Evolutionary conservation across 169 alveolate species (phyloP), one percentile per base, ranked within the genome.

Genomic region (Plasmodium yoelii): DNA sequence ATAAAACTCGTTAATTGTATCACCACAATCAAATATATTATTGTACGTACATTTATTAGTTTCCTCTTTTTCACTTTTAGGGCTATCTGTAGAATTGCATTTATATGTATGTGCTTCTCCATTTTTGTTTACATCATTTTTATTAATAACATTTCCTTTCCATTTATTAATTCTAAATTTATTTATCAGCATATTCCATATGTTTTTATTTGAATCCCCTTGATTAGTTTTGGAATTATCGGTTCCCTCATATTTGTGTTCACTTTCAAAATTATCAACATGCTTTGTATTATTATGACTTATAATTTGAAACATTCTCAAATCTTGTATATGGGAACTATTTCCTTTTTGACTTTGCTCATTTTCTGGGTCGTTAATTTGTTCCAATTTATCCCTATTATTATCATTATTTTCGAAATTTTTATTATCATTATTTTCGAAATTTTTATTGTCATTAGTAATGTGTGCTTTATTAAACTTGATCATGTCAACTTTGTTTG

Each of bases 121-220:
- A 13, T 0, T 15, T 15, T 15, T 51, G 5, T 51, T 7, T 0
- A 51, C 19, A 7, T 51, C 59, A 28, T 63, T 47, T 64, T 59
- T 46, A 68, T 77, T 61, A 28, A 61, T 64, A n/a, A 61, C 26
- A 22, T 22, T 64, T 34, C 77, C 77, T 68, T 77, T 77, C 51
- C 51, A 46, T 5, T 61, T 49, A 18, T 77, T 75, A 19, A 19
- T 64, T 19, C 53, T 67, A 65, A 77, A 34, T n/a, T 46, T 77
- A 15, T 51, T 64, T 18, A 75, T 42, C 19, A 61, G 55, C 19
- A 63, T 39, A 44, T 61, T 47, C 44, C 57, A 63, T 3, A 77
- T 18, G 8, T 56, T 26, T n/a, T 7, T 53, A 44, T 73, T 15
- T 7, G 22, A 73, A 4, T 64, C 74, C 0, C 49, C 67, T 4